Percentiles rank a stretch among this genome's conserved stretches.
These are phyloP conservation scores for Meripilus lineatus DNA, from an alignment of 1,284 basidiomycete genomes.

Conservation along the genomic window DNA sequence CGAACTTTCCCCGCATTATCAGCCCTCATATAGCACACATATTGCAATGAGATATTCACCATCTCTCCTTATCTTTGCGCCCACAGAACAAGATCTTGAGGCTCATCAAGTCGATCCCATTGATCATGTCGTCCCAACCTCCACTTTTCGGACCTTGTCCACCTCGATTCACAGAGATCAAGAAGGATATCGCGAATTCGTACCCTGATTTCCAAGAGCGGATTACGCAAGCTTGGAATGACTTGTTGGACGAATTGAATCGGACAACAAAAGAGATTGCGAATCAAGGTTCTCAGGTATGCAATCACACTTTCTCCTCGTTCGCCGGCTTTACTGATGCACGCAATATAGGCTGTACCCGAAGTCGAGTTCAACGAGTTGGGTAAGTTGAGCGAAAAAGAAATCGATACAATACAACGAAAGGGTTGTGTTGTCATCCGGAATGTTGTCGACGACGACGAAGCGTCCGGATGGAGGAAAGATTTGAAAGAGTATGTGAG, in stretches of 20 bases:
- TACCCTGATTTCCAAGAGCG: conserved; percentile 48
- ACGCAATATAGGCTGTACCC: conserved; percentile 39
- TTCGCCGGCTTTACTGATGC: neutral
- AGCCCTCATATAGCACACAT: too few species aligned
- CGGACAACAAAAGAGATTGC: conserved; percentile 39
- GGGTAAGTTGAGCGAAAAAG: conserved; percentile 36
- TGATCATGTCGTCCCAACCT: too few species aligned
- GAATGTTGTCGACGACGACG: conserved; percentile 51
- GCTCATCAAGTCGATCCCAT: too few species aligned
- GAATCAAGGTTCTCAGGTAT: conserved; percentile 44
- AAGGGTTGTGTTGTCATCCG: conserved; percentile 59
- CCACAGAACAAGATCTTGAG: too few species aligned
- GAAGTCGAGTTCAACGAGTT: conserved; percentile 57
- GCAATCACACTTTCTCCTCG: conserved; percentile 13
- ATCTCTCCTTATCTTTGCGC: too few species aligned
- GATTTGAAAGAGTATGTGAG: conserved; percentile 52
- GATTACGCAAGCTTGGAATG: conserved; percentile 50
- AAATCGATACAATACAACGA: conserved; percentile 46
- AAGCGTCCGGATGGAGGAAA: conserved; percentile 53
- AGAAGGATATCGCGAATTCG: conserved; percentile 46
- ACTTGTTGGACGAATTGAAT: conserved; percentile 48
- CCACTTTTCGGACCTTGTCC: conserved; percentile 33
- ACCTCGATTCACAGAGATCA: conserved; percentile 47
- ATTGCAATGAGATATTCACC: too few species aligned
- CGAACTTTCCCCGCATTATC: too few species aligned